phyloP scores from a whole-genome alignment of 192 early-diverging fungal genomes.

The Spizellomyces punctatus region DNA sequence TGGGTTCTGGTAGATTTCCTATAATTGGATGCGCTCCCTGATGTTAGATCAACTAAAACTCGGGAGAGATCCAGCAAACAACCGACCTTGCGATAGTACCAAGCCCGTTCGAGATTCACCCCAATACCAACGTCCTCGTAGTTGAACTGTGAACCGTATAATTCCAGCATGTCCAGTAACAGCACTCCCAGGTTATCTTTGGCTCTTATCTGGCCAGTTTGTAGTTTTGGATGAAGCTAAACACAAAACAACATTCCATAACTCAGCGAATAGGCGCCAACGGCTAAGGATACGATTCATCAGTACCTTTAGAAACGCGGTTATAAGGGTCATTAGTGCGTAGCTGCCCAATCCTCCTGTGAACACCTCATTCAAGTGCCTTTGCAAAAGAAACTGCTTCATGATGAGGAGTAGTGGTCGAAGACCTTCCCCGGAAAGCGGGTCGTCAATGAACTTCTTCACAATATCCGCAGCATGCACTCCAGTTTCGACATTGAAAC shows the following conservation, averaged over 20 bases:
- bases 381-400: conserved; percentile 81
- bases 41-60: too few relatives aligned
- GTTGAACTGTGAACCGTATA: conserved; percentile 84
- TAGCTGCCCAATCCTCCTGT: conserved; percentile 90
- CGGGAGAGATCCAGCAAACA: too few relatives aligned
- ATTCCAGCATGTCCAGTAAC: conserved; percentile 90
- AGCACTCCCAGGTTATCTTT: conserved; percentile 81
- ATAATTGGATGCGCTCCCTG: too few relatives aligned
- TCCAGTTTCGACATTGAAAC: conserved; percentile 75
- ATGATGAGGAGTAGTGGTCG: conserved; percentile 75
- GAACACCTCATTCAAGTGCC: conserved; percentile 82
- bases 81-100: conserved; percentile 55
- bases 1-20: background rate
- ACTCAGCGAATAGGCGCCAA: conserved; percentile 10
- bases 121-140: conserved; percentile 67
- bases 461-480: conserved; percentile 67
- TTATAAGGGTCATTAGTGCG: conserved; percentile 72
- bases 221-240: conserved; percentile 80
- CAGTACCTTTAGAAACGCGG: conserved; percentile 76
- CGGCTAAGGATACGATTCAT: background rate
- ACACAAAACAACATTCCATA: conserved; percentile 10
- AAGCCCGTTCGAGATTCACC: conserved; percentile 49
- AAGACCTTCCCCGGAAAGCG: conserved; percentile 49
- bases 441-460: conserved; percentile 55
- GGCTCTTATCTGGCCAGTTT: conserved; percentile 61